phyloP scores from a whole-genome alignment of 345 rosid genomes.

The Psidium friedrichsthalianum region DNA sequence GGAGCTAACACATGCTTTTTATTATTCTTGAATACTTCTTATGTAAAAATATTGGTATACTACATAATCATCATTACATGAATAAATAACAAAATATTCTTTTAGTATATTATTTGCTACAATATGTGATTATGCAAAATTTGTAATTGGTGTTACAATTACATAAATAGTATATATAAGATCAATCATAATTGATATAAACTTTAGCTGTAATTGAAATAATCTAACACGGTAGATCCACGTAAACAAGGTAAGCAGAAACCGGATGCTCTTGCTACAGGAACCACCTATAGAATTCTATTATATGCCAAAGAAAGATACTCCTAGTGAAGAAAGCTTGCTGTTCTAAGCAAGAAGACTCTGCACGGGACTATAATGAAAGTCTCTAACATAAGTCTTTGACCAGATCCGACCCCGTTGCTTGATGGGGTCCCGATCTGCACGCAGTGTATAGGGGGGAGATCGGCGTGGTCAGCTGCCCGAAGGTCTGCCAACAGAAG shows the following conservation, averaged over 20 bases:
- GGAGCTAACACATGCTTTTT: not conserved
- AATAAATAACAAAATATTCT: not conserved
- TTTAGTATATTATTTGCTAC: not conserved
- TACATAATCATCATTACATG: not conserved
- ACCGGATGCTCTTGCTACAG: not conserved
- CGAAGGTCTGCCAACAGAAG: not conserved
- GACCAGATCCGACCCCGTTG: not conserved
- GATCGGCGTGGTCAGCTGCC: not conserved
- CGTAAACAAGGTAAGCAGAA: too few species aligned
- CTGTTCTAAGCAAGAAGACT: not conserved
- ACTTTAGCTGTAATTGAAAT: not conserved
- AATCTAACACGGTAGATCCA: not conserved
- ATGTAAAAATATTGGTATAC: not conserved
- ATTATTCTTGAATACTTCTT: not conserved
- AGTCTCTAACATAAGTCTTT: not conserved
- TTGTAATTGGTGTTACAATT: not conserved
- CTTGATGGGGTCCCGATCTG: not conserved
- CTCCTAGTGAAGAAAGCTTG: not conserved
- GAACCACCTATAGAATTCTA: not conserved
- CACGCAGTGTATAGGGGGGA: not conserved
- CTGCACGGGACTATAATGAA: not conserved
- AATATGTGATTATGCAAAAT: not conserved
- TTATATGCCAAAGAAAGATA: not conserved
- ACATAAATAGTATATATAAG: not conserved
- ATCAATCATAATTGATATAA: not conserved